Evolutionary conservation across 1,139 yeast genomes (phyloP).

Genomic region (Hyphopichia pseudoburtonii): DNA sequence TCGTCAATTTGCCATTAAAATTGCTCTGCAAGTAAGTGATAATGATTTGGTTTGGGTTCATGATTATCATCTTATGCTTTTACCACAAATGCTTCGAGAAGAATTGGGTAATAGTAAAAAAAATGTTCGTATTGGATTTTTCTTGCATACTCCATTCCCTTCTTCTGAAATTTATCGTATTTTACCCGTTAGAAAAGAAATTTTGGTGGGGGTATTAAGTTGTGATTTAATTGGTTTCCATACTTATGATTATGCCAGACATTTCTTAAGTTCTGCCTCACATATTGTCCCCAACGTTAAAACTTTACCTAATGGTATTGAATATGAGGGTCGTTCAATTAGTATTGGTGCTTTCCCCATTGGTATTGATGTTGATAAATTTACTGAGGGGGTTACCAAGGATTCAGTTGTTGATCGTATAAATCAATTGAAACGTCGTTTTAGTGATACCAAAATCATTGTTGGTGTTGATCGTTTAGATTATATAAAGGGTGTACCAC

Average conservation of each 20-base stretch:
- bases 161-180: constrained; percentile 94
- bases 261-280: constrained; percentile 88
- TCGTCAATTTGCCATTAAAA: constrained; percentile 71
- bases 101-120: constrained; percentile 50
- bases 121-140: constrained; percentile 83
- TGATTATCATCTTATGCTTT: constrained; percentile 93
- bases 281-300: constrained; percentile 73
- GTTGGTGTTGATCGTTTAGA: constrained; percentile 96
- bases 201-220: constrained; percentile 84
- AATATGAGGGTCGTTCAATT: constrained; percentile 72
- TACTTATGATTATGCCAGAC: constrained; percentile 99
- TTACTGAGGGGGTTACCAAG: constrained; percentile 72
- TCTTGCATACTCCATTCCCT: constrained; percentile 97
- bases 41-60: constrained; percentile 96
- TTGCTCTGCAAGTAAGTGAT: constrained; percentile 71
- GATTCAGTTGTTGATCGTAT: constrained; percentile 67
- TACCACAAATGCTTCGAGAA: constrained; percentile 85
- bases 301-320: constrained; percentile 90
- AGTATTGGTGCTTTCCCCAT: constrained; percentile 97
- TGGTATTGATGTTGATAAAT: constrained; percentile 94
- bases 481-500: constrained; percentile 97
- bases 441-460: constrained; percentile 72
- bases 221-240: constrained; percentile 97
- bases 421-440: constrained; percentile 57
- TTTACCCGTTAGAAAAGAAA: constrained; percentile 91